Percentiles rank a stretch among this genome's conserved stretches.
Conservation (phyloP, 495 filamentous ascomycete species). For the Achaetomiella virescens region DNA sequence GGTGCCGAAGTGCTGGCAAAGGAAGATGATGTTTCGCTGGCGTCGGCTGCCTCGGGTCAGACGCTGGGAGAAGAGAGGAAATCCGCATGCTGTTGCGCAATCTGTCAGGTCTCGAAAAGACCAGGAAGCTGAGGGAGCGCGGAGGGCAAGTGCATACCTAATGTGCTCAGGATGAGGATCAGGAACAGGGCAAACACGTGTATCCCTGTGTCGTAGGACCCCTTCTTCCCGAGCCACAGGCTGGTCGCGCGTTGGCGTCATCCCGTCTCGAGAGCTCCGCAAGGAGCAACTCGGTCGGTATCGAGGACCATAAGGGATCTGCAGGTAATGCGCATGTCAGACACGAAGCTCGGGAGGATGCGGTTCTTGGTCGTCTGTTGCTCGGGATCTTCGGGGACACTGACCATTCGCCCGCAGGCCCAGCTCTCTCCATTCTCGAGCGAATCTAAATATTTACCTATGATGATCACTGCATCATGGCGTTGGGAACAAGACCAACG, state of each 20-base stretch:
- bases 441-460: background rate
- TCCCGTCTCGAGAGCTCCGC: conserved; percentile 47
- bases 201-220: conserved; percentile 57
- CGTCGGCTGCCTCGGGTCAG: conserved; percentile 36
- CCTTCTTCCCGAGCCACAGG: conserved; percentile 58
- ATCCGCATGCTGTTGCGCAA: conserved; percentile 46
- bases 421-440: conserved; percentile 17
- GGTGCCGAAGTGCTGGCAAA: conserved; percentile 79
- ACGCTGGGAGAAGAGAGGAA: conserved; percentile 52
- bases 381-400: background rate
- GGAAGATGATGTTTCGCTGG: conserved; percentile 54
- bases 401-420: conserved; percentile 13
- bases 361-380: too few species aligned
- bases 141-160: conserved; percentile 45
- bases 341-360: too few species aligned
- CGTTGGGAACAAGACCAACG: background rate
- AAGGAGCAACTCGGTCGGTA: conserved; percentile 45
- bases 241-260: conserved; percentile 37
- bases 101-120: conserved; percentile 1
- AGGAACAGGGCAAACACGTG: conserved; percentile 76
- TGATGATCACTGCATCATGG: conserved; percentile 8
- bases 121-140: conserved; percentile 14
- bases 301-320: conserved; percentile 38
- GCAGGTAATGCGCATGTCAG: background rate
- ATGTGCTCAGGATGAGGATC: conserved; percentile 64